phyloP scores from a whole-genome alignment of 306 rosid genomes.

The Benincasa hispida region DNA sequence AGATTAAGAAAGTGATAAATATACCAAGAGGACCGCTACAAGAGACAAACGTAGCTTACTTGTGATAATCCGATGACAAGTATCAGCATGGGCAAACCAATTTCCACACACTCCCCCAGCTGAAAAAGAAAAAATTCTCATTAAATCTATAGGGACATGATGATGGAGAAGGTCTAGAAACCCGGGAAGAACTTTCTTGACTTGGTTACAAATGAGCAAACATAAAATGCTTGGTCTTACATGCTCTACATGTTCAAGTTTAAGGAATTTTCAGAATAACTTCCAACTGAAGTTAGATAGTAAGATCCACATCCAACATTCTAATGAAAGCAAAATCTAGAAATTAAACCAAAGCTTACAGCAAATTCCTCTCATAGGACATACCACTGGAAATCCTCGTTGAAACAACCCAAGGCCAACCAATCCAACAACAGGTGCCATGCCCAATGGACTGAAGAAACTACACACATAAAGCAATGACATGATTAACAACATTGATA shows the following conservation, averaged over 20 bases:
- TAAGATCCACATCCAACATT: neutral
- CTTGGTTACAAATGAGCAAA: neutral
- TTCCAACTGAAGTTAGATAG: neutral
- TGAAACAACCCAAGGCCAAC: slow-evolving; percentile 84
- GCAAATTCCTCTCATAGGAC: slow-evolving; percentile 13
- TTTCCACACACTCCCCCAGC: slow-evolving; percentile 89
- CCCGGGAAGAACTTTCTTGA: neutral
- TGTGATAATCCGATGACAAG: slow-evolving; percentile 76
- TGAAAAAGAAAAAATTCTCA: slow-evolving; percentile 19
- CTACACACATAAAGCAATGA: slow-evolving; percentile 30
- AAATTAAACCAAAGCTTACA: neutral
- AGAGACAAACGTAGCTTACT: slow-evolving; percentile 35
- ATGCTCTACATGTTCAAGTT: neutral
- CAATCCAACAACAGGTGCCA: slow-evolving; percentile 97
- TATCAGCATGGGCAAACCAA: slow-evolving; percentile 82
- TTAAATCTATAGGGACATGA: neutral
- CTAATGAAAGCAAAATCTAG: neutral
- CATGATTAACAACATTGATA: neutral
- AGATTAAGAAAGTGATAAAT: neutral
- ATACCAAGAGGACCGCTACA: neutral
- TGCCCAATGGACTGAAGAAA: slow-evolving; percentile 96
- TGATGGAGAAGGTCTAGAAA: neutral
- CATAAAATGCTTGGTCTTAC: neutral
- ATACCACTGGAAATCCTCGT: slow-evolving; percentile 76
- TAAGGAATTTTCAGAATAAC: neutral